Evolutionary conservation across 1,284 basidiomycete species (phyloP), one percentile per base, ranked within the genome.

Genomic region (Jaminaea rosea): DNA sequence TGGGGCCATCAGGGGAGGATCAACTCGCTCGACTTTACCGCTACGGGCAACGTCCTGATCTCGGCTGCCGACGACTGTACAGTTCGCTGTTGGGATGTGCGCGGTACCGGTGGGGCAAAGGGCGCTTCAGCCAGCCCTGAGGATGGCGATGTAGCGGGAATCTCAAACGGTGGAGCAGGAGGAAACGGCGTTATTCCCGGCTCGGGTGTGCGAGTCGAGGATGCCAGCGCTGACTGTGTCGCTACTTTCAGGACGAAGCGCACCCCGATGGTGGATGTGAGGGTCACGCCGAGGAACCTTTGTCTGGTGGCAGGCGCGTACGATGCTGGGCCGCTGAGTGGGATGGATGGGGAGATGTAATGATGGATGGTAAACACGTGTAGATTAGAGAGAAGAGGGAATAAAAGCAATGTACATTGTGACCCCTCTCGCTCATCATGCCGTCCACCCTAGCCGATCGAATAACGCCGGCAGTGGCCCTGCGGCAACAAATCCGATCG

Each of bases 21-120:
- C 49, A 86, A 94, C 70, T 88, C 88, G 4, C 80, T 99, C 26
- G 81, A 87, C 1, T 99, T 97, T 76, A 90, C 87, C 56, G 85
- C 85, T 11, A 93, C 97, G 74, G 91, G 90, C 0, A 84, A 83
- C 1, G 75, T 97, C 53, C 82, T 99, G 26, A 86, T 96, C 2
- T 89, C 87, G 51, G 89, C 90, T 4, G 81, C 85, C 26, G 83
- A 88, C 21, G 94, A 99, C 74, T 90, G 88, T 80, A 94, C 90
- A 1, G 91, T 97, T 10, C 80, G 90, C 23, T 91, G 89, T 56
- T 99, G 94, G 94, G 94, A 99, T 74, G 86, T 96, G 26, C 87
- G 88, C 71, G 77, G 81, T 31, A 77, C 87, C 1, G 90, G 89
- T 13, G 65, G 53, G 45, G 69, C 23, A 36, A 19, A 46, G 26